Percentiles rank a stretch among this genome's conserved stretches.
These are phyloP conservation scores for Ustilago bromivora DNA, from an alignment of 1,284 basidiomycete genomes.

Conservation along the genomic window DNA sequence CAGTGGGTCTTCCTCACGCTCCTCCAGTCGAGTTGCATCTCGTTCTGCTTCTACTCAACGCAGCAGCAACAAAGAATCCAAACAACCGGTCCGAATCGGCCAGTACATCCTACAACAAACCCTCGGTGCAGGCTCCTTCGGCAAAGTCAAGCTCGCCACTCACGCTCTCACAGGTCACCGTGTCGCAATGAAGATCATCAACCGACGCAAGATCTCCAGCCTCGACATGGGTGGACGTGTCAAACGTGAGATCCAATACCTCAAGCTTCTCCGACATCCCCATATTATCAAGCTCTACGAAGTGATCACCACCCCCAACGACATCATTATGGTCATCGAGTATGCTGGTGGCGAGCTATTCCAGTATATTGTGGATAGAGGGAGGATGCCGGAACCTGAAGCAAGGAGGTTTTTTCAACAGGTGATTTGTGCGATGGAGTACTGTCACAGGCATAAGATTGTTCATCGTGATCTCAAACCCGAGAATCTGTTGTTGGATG, in stretches of 20 bases:
- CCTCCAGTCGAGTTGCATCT: constrained; percentile 33
- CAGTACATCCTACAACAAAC: constrained; percentile 71
- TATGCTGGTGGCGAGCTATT: constrained; percentile 69
- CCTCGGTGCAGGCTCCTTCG: constrained; percentile 84
- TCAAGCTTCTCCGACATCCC: constrained; percentile 67
- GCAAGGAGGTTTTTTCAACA: constrained; percentile 69
- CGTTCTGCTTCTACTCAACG: constrained; percentile 36
- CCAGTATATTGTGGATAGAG: constrained; percentile 69
- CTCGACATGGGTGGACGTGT: constrained; percentile 80
- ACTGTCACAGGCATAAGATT: constrained; percentile 69
- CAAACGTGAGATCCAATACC: constrained; percentile 78
- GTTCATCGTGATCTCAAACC: constrained; percentile 68
- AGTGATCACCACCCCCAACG: constrained; percentile 67
- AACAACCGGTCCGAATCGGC: constrained; percentile 64
- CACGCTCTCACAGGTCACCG: constrained; percentile 94
- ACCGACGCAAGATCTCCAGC: constrained; percentile 90
- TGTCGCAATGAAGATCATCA: constrained; percentile 98
- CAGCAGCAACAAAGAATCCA: constrained; percentile 27
- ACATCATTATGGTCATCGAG: constrained; percentile 70
- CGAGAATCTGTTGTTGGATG: constrained; percentile 67
- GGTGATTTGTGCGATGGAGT: constrained; percentile 68
- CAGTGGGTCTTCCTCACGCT: constrained; percentile 29
- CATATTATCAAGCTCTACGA: constrained; percentile 70
- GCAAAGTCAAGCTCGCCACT: constrained; percentile 96
- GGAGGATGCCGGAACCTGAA: constrained; percentile 65